Evolutionary conservation across 1,284 basidiomycete species (phyloP).

Genomic region (Trametes pubescens): DNA sequence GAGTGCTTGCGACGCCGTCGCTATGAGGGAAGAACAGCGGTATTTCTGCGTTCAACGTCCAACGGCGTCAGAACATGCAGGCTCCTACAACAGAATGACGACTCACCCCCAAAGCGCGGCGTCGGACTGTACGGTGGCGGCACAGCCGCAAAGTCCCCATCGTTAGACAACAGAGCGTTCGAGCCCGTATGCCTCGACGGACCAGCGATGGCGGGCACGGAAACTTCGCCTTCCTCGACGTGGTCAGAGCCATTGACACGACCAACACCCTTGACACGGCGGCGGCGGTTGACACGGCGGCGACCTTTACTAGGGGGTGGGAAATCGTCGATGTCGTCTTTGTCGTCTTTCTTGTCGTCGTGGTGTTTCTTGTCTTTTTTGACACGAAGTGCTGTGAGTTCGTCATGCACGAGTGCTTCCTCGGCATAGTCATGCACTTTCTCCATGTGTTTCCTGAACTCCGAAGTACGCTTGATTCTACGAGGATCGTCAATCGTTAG

Average conservation of each 20-base stretch:
- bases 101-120: constrained; percentile 4
- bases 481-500: not conserved
- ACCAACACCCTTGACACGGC: too few relatives aligned
- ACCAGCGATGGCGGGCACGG: too few relatives aligned
- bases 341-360: too few relatives aligned
- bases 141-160: not conserved
- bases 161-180: not conserved
- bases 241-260: too few relatives aligned
- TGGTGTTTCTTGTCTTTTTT: too few relatives aligned
- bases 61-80: not conserved
- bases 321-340: too few relatives aligned
- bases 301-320: not conserved
- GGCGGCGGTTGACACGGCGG: too few relatives aligned
- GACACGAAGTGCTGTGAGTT: too few relatives aligned
- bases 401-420: not conserved
- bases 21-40: constrained; percentile 1
- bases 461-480: constrained; percentile 27
- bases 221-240: too few relatives aligned
- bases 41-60: not conserved
- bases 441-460: constrained; percentile 25
- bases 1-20: constrained; percentile 17
- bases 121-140: constrained; percentile 2
- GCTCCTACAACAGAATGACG: too few relatives aligned
- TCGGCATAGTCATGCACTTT: not conserved
- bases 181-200: too few relatives aligned